phyloP scores from a whole-genome alignment of 257 asterid species.

The Solanum stenotomum region DNA sequence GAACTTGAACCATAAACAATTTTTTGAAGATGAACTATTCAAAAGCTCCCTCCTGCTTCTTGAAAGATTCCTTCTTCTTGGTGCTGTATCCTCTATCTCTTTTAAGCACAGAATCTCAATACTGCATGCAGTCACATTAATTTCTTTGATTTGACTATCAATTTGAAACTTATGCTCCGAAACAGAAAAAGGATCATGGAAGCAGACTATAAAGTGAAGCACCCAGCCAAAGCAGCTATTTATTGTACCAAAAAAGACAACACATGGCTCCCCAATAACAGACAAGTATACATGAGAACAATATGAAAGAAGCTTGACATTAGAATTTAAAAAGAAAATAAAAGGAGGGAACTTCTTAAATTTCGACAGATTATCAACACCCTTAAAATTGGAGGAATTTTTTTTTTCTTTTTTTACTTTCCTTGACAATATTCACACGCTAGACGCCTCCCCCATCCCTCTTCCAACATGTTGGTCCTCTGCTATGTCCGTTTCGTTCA shows the following conservation, averaged over 20 bases:
- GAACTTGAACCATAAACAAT: background rate
- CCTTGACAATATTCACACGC: background rate
- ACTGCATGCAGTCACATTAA: slow-evolving; percentile 36
- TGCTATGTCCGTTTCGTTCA: background rate
- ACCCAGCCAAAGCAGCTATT: background rate
- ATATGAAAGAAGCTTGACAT: background rate
- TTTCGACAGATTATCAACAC: background rate
- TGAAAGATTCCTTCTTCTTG: slow-evolving; percentile 8
- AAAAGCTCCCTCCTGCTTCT: background rate
- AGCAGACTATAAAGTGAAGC: background rate
- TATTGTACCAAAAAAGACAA: background rate
- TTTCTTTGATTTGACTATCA: background rate
- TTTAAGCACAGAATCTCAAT: slow-evolving; percentile 67
- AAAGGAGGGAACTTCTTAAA: background rate
- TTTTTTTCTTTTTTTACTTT: background rate
- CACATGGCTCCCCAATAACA: background rate
- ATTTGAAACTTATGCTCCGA: background rate
- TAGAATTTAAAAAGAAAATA: background rate
- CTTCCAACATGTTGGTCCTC: background rate
- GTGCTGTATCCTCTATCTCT: slow-evolving; percentile 33
- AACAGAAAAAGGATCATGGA: background rate
- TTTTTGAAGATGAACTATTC: background rate
- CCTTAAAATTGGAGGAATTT: background rate
- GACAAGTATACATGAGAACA: background rate
- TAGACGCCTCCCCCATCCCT: background rate